These are phyloP conservation scores for Aspergillus ellipticus DNA, from an alignment of 495 filamentous ascomycete genomes.

Conservation along the genomic window DNA sequence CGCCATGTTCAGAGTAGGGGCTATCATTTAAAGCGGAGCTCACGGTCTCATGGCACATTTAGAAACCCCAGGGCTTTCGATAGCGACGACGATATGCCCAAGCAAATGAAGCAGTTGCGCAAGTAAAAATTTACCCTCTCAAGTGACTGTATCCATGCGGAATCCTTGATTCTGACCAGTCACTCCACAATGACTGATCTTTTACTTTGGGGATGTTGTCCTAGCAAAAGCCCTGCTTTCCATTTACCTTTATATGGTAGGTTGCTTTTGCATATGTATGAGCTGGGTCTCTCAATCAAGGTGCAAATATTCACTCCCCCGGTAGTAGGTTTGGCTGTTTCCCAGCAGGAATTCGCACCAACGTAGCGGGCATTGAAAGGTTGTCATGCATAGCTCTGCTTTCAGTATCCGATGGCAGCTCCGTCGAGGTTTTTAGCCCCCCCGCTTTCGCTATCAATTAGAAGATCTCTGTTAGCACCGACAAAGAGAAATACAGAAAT, in stretches of 20 bases:
- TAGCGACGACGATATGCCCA: no score
- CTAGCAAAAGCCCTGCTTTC: no score
- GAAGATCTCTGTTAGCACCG: background rate
- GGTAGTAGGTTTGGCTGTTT: conserved; percentile 19
- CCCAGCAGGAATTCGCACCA: conserved; percentile 40
- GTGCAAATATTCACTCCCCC: conserved; percentile 19
- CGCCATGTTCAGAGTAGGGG: no score
- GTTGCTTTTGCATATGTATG: background rate
- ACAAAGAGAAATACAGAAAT: background rate
- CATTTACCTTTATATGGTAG: background rate
- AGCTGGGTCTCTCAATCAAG: background rate
- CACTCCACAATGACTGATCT: no score
- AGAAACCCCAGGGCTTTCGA: no score
- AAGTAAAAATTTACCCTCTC: no score
- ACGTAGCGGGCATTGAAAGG: conserved; percentile 31
- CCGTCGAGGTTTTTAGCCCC: background rate
- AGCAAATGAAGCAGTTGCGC: no score
- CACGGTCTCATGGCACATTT: no score
- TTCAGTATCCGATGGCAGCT: background rate
- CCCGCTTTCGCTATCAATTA: conserved; percentile 14
- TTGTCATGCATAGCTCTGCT: conserved; percentile 10
- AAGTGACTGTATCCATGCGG: no score
- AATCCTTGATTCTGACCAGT: no score
- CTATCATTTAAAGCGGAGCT: no score
- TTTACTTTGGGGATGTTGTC: no score